Base-by-base conservation (phyloP, 1,284 basidiomycete species). In the Heterobasidion occidentale region DNA sequence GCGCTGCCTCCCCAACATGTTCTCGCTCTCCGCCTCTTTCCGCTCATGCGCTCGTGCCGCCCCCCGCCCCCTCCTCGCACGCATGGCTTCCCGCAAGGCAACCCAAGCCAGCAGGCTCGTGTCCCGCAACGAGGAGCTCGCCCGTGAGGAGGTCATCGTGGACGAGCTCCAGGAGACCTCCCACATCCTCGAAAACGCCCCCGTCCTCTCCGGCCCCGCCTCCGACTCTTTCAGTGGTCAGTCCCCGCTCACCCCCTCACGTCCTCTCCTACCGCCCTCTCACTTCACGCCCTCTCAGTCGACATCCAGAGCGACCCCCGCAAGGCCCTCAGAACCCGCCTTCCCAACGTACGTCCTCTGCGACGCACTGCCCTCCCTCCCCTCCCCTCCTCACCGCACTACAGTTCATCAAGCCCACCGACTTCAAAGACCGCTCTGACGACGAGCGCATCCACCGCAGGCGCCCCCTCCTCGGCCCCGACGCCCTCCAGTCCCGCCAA, bases 401-500 rank as follows among this genome's bases (percentile, higher is more conserved):
- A 12, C 57, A 74, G 71, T 70, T 72, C 56, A 51, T 72, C 34
- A 63, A 61, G 50, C 71, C 71, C 2, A 52, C 55, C 17, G 58
- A 65, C 53, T 66, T 67, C 52, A 61, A 57, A 51, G 58, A 56
- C 45, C 59, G 64, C 33, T 62, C 55, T 63, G 72, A 58, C 9
- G 58, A 19, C 20, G 14, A 9, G 0, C 34, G 46, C 11, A 33
- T 36, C 46, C 54, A 42, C 36, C 56, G 54, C 27, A 74, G 66
- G 53, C 63, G 64, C 38, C 61, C 72, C 4, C 62, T 68, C 17
- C 73, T 85, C 15, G 84, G 83, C 17, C 86, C 86, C 20, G 70
- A 75, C 8, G 71, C 72, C 60, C 60, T 67, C 36, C 71, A 78
- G 51, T 79, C 88, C 5, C 75, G 76, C 34, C 65, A 71, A 27